phyloP scores from a whole-genome alignment of 495 filamentous ascomycete genomes.

The Annulohypoxylon maeteangense region DNA sequence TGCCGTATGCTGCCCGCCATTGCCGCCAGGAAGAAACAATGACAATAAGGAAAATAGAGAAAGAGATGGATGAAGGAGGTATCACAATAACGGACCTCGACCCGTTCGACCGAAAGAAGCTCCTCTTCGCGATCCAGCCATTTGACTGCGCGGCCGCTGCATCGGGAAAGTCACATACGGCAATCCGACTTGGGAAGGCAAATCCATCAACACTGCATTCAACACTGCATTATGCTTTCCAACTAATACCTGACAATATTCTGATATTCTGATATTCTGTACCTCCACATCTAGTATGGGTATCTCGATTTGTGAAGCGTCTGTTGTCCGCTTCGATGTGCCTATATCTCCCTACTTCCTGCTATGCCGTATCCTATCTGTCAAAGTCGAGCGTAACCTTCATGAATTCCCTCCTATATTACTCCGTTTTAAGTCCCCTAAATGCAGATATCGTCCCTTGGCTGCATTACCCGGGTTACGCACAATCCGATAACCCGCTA shows the following conservation, averaged over 20 bases:
- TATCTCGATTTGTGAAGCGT: slow-evolving; percentile 36
- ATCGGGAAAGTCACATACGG: slow-evolving; percentile 40
- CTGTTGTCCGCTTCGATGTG: slow-evolving; percentile 31
- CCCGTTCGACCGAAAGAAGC: slow-evolving; percentile 11
- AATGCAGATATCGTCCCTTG: slow-evolving; percentile 35
- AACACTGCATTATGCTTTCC: slow-evolving; percentile 27
- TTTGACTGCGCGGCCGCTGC: background rate
- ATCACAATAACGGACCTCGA: slow-evolving; percentile 24
- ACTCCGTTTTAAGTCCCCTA: slow-evolving; percentile 15
- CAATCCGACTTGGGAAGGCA: slow-evolving; percentile 15
- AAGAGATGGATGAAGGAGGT: slow-evolving; percentile 6
- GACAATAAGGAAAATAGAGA: background rate
- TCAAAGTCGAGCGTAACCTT: slow-evolving; percentile 22
- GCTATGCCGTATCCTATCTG: slow-evolving; percentile 11
- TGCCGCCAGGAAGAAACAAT: background rate
- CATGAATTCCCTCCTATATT: slow-evolving; percentile 17
- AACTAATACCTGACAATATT: slow-evolving; percentile 27
- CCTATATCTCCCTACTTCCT: slow-evolving; percentile 19
- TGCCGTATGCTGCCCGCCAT: slow-evolving; percentile 13
- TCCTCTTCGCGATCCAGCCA: background rate
- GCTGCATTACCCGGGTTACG: slow-evolving; percentile 1
- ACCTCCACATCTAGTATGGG: slow-evolving; percentile 28
- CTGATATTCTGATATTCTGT: slow-evolving; percentile 16
- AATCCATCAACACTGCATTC: slow-evolving; percentile 23
- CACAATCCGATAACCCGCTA: slow-evolving; percentile 19